Conservation (phyloP, 306 rosid species). For the Heteromeles arbutifolia region DNA sequence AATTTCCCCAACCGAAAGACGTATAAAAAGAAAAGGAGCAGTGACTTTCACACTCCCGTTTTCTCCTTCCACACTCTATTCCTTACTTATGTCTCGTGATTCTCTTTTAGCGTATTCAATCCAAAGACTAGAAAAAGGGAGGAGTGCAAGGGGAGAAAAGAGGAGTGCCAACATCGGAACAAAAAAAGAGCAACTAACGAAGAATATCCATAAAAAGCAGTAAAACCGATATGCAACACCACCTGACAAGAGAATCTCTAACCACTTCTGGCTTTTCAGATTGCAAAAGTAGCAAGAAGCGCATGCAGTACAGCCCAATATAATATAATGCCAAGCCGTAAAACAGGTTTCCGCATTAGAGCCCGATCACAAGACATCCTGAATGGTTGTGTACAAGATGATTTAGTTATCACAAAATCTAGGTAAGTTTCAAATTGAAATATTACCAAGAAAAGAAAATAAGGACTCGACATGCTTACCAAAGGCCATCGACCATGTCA, state of each 20-base stretch:
- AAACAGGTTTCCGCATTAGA: conserved; percentile 79
- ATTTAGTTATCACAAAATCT: conserved; percentile 9
- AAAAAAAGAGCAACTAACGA: neutral
- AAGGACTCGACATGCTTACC: conserved; percentile 42
- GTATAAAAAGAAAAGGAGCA: neutral
- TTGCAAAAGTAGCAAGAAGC: conserved; percentile 71
- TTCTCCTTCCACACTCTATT: neutral
- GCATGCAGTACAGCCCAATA: conserved; percentile 89
- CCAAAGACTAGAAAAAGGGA: neutral
- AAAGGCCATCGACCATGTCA: conserved; percentile 90
- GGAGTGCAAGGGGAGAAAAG: too few relatives aligned
- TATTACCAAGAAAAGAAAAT: neutral
- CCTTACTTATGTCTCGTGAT: neutral
- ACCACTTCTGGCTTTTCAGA: conserved; percentile 42
- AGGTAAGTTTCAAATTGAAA: neutral
- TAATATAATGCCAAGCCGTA: conserved; percentile 77
- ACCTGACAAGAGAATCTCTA: conserved; percentile 12
- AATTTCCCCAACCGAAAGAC: neutral
- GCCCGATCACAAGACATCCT: conserved; percentile 98
- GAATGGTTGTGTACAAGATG: conserved; percentile 17
- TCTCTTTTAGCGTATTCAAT: neutral
- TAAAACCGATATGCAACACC: neutral
- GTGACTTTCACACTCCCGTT: neutral
- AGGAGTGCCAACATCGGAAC: too few relatives aligned
- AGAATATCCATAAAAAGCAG: neutral